Evolutionary conservation across 1,139 yeast genomes (phyloP), one percentile per base, ranked within the genome.

Genomic region (Citeromyces siamensis): DNA sequence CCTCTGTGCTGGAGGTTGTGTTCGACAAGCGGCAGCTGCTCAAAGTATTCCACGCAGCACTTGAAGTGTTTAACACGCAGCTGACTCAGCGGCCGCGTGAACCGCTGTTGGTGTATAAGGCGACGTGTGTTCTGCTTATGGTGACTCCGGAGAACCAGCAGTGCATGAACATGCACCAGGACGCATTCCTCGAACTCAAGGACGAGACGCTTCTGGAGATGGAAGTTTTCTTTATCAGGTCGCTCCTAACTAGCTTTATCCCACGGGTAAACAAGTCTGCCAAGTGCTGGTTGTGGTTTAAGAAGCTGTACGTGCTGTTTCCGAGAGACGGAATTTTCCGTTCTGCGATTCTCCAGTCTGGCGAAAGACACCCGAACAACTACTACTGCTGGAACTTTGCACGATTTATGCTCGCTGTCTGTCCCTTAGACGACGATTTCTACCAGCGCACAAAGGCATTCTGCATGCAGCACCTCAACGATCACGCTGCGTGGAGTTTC

Each of bases 371-470:
- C 43, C 62, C 63, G 3, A 47, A 57, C 33, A 68, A 66, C 44
- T 68, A 68, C 45, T 67, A 67, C 40, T 68, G 71, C 1, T 60
- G 66, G 60, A 47, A 51, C 7, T 55, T 58, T 38, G 54, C 64
- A 4, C 51, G 71, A 22, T 57, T 59, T 48, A 39, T 63, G 21
- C 40, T 58, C n/a, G 36, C 45, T 16, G 34, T 23, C 17, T 13
- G 16, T 26, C 17, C 9, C 9, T 14, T 13, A 6, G 31, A 26
- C 16, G 31, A 26, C 6, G 17, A 26, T 3, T 26, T 8, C 8
- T 26, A 26, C 31, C 9, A 12, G 16, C 5, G 16, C 9, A 26
- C 31, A 5, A 4, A 26, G 16, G 5, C 4, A 4, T 26, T 26
- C 16, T 26, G 31, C 9, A 26, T 26, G 31, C 31, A 26, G 31